A percentile compares a stretch with the other conserved stretches of the same genome.
Conservation (phyloP, 805 yeast species). For the Hanseniaspora guilliermondii region DNA sequence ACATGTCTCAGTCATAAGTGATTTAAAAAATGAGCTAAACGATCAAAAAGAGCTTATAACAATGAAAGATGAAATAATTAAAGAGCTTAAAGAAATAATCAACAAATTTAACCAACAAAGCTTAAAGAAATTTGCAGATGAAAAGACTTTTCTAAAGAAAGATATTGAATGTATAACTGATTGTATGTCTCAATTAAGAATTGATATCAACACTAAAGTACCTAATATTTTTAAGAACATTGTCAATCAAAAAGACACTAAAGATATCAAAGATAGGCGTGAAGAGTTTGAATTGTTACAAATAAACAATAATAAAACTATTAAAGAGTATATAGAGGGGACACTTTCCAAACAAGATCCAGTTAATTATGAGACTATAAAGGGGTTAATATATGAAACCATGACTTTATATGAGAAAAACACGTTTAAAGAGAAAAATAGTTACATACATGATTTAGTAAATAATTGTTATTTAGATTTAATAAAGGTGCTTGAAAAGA, state of each 20-base stretch:
- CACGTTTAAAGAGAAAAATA: too few relatives aligned
- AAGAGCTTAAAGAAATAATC: neutral
- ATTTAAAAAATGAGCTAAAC: neutral
- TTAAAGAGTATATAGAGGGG: neutral
- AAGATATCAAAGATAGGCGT: slow-evolving; percentile 15
- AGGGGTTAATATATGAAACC: neutral
- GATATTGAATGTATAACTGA: neutral
- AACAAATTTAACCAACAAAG: slow-evolving; percentile 14
- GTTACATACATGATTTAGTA: too few relatives aligned
- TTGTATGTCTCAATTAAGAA: neutral
- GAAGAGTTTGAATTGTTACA: neutral
- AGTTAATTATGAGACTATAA: neutral
- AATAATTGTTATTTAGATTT: too few relatives aligned
- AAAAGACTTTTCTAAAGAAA: neutral
- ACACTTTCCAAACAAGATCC: neutral
- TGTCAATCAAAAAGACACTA: slow-evolving; percentile 18
- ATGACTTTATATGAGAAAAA: too few relatives aligned
- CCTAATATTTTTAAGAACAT: slow-evolving; percentile 16
- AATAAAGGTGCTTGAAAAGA: neutral
- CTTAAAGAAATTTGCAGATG: slow-evolving; percentile 19
- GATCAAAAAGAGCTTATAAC: slow-evolving; percentile 18
- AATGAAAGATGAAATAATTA: slow-evolving; percentile 14
- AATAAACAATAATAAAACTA: neutral
- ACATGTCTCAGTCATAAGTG: neutral
- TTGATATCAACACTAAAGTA: neutral